A percentile compares a stretch with the other conserved stretches of the same genome.
These are phyloP conservation scores for Cetradonia linearis DNA, from an alignment of 495 filamentous ascomycete species.

Conservation along the genomic window DNA sequence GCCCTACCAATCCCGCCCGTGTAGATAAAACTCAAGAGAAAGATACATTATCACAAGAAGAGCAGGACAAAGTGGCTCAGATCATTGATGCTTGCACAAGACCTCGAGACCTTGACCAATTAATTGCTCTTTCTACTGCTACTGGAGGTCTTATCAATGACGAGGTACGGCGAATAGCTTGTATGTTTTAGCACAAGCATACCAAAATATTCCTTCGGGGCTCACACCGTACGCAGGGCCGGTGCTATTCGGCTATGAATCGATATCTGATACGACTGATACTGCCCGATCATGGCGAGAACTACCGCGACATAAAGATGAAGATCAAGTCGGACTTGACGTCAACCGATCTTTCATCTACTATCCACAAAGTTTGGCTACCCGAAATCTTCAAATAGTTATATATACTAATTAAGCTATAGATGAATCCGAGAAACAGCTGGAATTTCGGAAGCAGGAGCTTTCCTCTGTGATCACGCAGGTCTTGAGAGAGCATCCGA, in stretches of 20 bases:
- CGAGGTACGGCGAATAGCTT: slow-evolving; percentile 67
- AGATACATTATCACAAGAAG: neutral
- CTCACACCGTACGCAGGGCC: slow-evolving; percentile 50
- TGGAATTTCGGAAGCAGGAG: slow-evolving; percentile 55
- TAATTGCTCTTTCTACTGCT: slow-evolving; percentile 59
- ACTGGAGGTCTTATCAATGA: slow-evolving; percentile 71
- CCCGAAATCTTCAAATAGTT: slow-evolving; percentile 13
- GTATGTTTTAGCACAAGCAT: slow-evolving; percentile 46
- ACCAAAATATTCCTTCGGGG: slow-evolving; percentile 9
- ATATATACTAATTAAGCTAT: slow-evolving; percentile 21
- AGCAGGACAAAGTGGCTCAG: slow-evolving; percentile 9
- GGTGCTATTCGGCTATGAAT: slow-evolving; percentile 55
- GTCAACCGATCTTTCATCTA: slow-evolving; percentile 95
- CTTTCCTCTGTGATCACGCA: slow-evolving; percentile 66
- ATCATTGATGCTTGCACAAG: slow-evolving; percentile 50
- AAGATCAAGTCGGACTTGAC: slow-evolving; percentile 80
- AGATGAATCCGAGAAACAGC: slow-evolving; percentile 43
- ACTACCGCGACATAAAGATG: slow-evolving; percentile 64
- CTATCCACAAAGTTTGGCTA: slow-evolving; percentile 64
- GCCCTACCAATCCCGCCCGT: neutral
- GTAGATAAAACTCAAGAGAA: slow-evolving; percentile 1
- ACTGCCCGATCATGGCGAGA: slow-evolving; percentile 37
- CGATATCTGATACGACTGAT: slow-evolving; percentile 20
- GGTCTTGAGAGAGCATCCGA: slow-evolving; percentile 68
- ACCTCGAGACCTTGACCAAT: slow-evolving; percentile 45